Evolutionary conservation across 345 rosid species (phyloP), one percentile per base, ranked within the genome.

Genomic region (Jatropha curcas): DNA sequence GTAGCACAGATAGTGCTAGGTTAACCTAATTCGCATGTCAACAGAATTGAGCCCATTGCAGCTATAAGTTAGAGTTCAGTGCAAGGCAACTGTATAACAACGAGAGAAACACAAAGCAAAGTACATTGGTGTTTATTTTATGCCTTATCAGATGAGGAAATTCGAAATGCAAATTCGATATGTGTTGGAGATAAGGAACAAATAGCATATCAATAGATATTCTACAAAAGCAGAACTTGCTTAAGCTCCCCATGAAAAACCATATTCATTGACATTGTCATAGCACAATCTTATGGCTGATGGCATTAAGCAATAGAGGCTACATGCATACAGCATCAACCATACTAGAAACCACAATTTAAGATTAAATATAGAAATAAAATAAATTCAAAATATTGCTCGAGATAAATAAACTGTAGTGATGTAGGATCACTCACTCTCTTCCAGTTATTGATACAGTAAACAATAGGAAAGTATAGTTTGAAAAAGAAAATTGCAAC

Each of bases 401-500:
- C 12, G 46, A 35, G 34, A 20, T 60, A 31, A 45, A 31, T 30
- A 45, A 20, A 58, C 35, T 3, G 33, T 8, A 33, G 4, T n/a
- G n/a, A 58, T 45, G 56, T 39, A 50, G 27, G 46, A 57, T 25
- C 52, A 55, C 37, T 9, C 7, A 64, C 51, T 55, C 56, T 64
- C 57, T 45, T 64, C 11, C 37, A 5, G 31, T 35, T 31, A 62
- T 62, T 33, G 24, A 71, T 25, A 50, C n/a, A 20, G 41, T 3
- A 25, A 46, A 13, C 37, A 39, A 35, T 39, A 27, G 35, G 35
- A 62, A 30, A 43, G 19, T 35, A 69, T 52, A 62, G 70, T 58
- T 41, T 56, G 51, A 13, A 52, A 41, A 66, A 17, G 27, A 17
- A 48, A 52, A 71, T 46, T 45, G 75, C 27, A 84, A 94, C 98